These are phyloP conservation scores for Sungouiozyma intestinalis DNA, from an alignment of 805 yeast genomes.

Conservation along the genomic window DNA sequence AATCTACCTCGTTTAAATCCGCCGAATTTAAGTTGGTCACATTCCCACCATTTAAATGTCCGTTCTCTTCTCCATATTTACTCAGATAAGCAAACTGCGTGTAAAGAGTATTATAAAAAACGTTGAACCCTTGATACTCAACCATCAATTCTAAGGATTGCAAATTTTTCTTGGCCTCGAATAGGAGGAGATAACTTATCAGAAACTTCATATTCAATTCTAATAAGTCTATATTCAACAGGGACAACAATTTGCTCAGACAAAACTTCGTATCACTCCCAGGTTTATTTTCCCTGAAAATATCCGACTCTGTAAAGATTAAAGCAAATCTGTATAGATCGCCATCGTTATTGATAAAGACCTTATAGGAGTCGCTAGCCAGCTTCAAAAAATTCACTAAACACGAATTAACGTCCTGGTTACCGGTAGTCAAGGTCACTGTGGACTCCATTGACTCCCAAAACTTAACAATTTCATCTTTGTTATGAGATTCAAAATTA, in stretches of 20 bases:
- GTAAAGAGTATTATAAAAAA: conserved; percentile 34
- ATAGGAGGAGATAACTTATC: conserved; percentile 34
- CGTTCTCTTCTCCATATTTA: conserved; percentile 20
- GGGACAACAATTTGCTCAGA: conserved; percentile 38
- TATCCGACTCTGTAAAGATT: conserved; percentile 24
- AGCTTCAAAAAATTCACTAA: conserved; percentile 22
- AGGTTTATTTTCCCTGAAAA: conserved; percentile 28
- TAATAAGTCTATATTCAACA: conserved; percentile 30
- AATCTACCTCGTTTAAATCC: conserved; percentile 20
- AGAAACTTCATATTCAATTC: conserved; percentile 32
- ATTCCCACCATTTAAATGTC: neutral
- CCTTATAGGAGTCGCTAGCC: conserved; percentile 21
- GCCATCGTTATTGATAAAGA: conserved; percentile 19
- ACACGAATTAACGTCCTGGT: conserved; percentile 14
- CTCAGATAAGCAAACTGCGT: conserved; percentile 26
- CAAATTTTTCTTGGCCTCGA: conserved; percentile 36
- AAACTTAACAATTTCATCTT: conserved; percentile 14
- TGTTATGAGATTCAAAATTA: conserved; percentile 7
- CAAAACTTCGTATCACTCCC: conserved; percentile 30
- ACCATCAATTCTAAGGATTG: conserved; percentile 36
- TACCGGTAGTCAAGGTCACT: conserved; percentile 7
- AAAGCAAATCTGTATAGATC: conserved; percentile 31
- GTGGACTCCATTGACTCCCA: conserved; percentile 22
- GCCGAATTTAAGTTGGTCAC: no score
- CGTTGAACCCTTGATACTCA: conserved; percentile 43